Conservation (phyloP, 495 filamentous ascomycete species). For the Penicillium desertorum region DNA sequence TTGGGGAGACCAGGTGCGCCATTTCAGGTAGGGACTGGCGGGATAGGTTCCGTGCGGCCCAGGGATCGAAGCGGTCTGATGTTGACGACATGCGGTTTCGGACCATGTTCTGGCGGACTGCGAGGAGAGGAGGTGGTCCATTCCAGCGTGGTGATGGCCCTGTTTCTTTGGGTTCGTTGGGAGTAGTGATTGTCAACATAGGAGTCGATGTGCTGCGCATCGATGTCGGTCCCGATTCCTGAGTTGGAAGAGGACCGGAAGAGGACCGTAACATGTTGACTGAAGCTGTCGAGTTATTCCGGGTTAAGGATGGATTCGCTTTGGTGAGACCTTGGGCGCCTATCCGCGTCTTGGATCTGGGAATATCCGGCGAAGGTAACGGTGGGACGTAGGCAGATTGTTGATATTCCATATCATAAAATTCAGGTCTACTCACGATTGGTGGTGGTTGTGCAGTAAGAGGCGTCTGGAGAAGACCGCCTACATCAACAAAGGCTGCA, state of each 20-base stretch:
- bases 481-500: conserved; percentile 61
- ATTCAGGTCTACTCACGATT: conserved; percentile 28
- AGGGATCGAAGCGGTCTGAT: conserved; percentile 41
- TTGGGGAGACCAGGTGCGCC: conserved; percentile 10
- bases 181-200: conserved; percentile 37
- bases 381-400: conserved; percentile 14
- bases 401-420: conserved; percentile 20
- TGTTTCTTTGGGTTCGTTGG: conserved; percentile 13
- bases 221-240: conserved; percentile 9
- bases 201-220: conserved; percentile 47
- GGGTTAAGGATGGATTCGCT: conserved; percentile 15
- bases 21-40: conserved; percentile 26
- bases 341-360: conserved; percentile 13
- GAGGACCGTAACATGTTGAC: conserved; percentile 13
- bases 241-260: conserved; percentile 4
- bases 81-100: conserved; percentile 41
- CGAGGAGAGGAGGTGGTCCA: conserved; percentile 41
- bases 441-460: conserved; percentile 47
- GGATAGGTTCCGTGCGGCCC: conserved; percentile 31
- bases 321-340: conserved; percentile 10
- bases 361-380: conserved; percentile 10
- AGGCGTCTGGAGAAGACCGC: conserved; percentile 69
- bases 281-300: conserved; percentile 23
- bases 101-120: conserved; percentile 43
- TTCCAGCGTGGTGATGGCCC: conserved; percentile 30